Conservation (phyloP, 2,329 filamentous ascomycete species). For the Venturiaceae sp. region DNA sequence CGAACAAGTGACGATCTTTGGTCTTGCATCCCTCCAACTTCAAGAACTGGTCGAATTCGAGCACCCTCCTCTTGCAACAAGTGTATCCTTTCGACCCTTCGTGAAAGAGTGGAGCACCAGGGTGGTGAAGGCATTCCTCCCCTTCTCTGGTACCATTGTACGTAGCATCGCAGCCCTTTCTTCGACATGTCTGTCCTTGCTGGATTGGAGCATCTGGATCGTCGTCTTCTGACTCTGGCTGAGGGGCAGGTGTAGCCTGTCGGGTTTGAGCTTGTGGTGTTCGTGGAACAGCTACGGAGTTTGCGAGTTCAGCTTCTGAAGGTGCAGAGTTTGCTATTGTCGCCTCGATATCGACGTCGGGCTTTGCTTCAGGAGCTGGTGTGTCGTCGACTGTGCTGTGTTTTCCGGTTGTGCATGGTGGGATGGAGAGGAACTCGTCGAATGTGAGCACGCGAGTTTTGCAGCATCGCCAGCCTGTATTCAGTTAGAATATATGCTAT, state of each 20-base stretch:
- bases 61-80: conserved; percentile 88
- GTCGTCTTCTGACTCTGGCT: conserved; percentile 77
- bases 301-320: conserved; percentile 16
- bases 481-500: neutral
- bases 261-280: conserved; percentile 22
- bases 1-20: conserved; percentile 73
- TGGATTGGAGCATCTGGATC: conserved; percentile 66
- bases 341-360: conserved; percentile 32
- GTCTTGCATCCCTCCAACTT: conserved; percentile 86
- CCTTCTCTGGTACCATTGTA: conserved; percentile 56
- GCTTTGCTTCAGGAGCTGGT: conserved; percentile 38
- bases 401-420: conserved; percentile 85
- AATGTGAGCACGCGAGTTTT: conserved; percentile 94
- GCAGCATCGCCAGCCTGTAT: conserved; percentile 96
- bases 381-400: conserved; percentile 81
- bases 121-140: conserved; percentile 81
- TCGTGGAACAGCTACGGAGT: conserved; percentile 22
- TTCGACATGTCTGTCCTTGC: conserved; percentile 64
- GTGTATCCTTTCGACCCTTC: conserved; percentile 97
- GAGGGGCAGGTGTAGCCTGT: conserved; percentile 36
- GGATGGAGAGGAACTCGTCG: conserved; percentile 90
- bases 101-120: conserved; percentile 86
- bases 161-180: conserved; percentile 60
- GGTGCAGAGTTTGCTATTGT: conserved; percentile 33
- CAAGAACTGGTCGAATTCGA: conserved; percentile 98